Evolutionary conservation across 331 rosid species (phyloP).

Genomic region (Saraca asoca): DNA sequence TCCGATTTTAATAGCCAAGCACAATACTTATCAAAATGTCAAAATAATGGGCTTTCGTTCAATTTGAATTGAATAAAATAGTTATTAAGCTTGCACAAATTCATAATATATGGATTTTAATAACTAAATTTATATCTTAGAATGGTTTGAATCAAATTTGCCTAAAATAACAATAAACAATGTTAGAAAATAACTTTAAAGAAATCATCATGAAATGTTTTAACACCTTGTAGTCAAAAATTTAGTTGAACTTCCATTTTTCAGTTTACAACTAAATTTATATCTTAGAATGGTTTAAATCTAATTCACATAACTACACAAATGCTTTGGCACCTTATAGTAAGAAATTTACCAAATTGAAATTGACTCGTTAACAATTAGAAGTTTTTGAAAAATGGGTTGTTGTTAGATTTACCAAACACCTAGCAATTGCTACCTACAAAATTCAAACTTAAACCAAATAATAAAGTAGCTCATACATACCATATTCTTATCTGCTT

Average conservation of each 20-base stretch:
- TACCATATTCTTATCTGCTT: slow-evolving; percentile 50
- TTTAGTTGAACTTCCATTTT: no score
- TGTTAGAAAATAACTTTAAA: slow-evolving; percentile 13
- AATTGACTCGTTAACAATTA: slow-evolving; percentile 30
- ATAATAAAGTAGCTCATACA: neutral
- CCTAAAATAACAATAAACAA: slow-evolving; percentile 21
- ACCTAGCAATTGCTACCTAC: neutral
- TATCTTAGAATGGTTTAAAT: slow-evolving; percentile 30
- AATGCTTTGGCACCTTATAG: neutral
- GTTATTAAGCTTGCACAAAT: no score
- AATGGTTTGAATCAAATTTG: slow-evolving; percentile 31
- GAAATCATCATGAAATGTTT: slow-evolving; percentile 11
- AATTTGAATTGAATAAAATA: no score
- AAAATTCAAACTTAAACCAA: slow-evolving; percentile 14
- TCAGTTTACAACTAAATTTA: no score
- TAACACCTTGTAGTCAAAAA: no score
- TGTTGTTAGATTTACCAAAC: slow-evolving; percentile 19
- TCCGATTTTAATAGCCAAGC: no score
- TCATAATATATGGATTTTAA: no score
- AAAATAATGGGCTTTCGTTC: no score
- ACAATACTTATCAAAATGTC: no score
- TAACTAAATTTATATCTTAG: slow-evolving; percentile 22
- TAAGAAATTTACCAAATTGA: slow-evolving; percentile 9
- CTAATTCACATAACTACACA: slow-evolving; percentile 20
- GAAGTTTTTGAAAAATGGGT: slow-evolving; percentile 29